Conservation (phyloP, 2,329 filamentous ascomycete species). For the Alternaria arborescens region DNA sequence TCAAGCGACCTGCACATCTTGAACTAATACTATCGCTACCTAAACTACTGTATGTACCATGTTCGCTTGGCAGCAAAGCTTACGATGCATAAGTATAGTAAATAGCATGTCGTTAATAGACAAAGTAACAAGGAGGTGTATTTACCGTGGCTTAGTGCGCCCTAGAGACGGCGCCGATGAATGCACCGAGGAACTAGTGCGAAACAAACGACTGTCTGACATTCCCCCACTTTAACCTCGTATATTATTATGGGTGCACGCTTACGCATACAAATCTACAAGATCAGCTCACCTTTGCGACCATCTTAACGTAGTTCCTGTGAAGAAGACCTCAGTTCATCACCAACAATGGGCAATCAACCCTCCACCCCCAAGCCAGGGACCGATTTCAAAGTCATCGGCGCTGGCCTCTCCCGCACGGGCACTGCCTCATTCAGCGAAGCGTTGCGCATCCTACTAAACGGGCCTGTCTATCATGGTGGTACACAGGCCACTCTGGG, state of each 20-base stretch:
- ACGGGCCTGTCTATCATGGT: conserved; percentile 61
- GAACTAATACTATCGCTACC: neutral
- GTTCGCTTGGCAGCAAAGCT: neutral
- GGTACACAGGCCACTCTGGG: conserved; percentile 52
- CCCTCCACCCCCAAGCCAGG: conserved; percentile 27
- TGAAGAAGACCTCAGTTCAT: neutral
- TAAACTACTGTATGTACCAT: neutral
- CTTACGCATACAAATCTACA: neutral
- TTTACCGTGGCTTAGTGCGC: neutral
- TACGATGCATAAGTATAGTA: neutral
- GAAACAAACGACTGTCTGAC: neutral
- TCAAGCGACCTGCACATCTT: neutral
- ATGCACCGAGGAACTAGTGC: neutral
- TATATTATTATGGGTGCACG: neutral
- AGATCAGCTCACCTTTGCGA: neutral
- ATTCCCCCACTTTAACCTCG: neutral
- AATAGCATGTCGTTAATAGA: neutral
- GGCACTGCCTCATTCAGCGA: conserved; percentile 61
- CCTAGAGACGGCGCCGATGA: neutral
- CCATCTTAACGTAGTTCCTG: neutral
- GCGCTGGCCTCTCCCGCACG: conserved; percentile 57
- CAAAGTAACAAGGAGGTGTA: neutral
- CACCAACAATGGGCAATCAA: conserved; percentile 29
- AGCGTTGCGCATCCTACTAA: conserved; percentile 58
- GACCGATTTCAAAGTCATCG: conserved; percentile 53